Evolutionary conservation across 805 yeast species (phyloP), one percentile per base, ranked within the genome.

Genomic region (Torulaspora microellipsoides): DNA sequence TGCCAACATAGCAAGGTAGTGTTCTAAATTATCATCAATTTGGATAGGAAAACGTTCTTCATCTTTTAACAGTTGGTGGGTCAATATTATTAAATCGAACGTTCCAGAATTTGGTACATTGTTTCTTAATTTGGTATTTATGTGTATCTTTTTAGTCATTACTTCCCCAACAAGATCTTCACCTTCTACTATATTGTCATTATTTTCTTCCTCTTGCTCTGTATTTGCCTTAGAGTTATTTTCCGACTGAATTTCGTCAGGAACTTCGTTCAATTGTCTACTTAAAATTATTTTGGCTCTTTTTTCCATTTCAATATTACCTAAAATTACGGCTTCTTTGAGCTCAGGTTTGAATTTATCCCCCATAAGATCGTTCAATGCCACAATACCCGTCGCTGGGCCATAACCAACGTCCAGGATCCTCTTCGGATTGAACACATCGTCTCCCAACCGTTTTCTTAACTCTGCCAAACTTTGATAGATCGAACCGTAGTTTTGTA

Each of bases 301-400:
- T 40, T 80, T 76, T 52, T 77, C 77, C 97, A 93, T 89, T 33
- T 80, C 82, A 31, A 77, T 65, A 37, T 72, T 69, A 1, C 96
- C 93, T 14, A 81, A 69, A 13, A 90, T 74, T 17, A 83, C 85
- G 0, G 85, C 80, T 31, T 86, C 88, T 54, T 86, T 86, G 11
- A 69, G 67, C 14, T 66, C 67, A 0, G 95, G 88, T 14, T 65
- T 60, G 66, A 76, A 84, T 0, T 73, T 73, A 2, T 73, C 73
- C 0, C 85, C 89, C 80, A 87, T 78, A 1, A 90, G 55, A 55
- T 89, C 96, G 58, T 90, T 87, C 40, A 89, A 68, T 0, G 95
- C 98, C 12, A 90, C 66, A 70, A 93, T 80, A 1, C 97, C 97
- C 0, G 95, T 83, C 1, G 88, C 91, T 1, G 99, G 98, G 0